Evolutionary conservation across 345 rosid genomes (phyloP).

Genomic region (Litchi chinensis): DNA sequence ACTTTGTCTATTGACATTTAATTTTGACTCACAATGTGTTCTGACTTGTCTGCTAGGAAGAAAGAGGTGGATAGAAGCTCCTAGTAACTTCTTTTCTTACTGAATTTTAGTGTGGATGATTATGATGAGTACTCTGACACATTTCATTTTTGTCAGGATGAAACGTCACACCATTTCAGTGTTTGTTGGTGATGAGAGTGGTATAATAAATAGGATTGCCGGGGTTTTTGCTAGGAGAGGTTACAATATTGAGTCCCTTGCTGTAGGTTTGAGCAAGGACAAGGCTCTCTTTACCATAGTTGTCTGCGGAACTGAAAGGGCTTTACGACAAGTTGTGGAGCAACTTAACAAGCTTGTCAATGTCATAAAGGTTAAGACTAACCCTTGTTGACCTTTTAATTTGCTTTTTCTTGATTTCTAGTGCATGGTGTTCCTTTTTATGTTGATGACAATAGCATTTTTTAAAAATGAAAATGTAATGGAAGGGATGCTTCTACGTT

Average conservation of each 20-base stretch:
- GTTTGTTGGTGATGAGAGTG: slow-evolving; percentile 97
- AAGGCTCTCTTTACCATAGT: slow-evolving; percentile 93
- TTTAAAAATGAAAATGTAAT: not conserved
- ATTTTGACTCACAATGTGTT: not conserved
- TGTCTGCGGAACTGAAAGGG: slow-evolving; percentile 82
- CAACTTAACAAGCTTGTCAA: slow-evolving; percentile 97
- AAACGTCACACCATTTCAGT: slow-evolving; percentile 86
- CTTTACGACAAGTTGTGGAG: slow-evolving; percentile 81
- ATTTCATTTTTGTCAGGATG: slow-evolving; percentile 44
- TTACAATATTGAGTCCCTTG: slow-evolving; percentile 95
- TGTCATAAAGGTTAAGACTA: slow-evolving; percentile 70
- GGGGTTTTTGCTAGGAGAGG: slow-evolving; percentile 98
- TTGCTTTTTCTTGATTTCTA: not conserved
- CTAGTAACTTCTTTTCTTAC: not conserved
- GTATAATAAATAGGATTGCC: slow-evolving; percentile 95
- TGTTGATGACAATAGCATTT: not conserved
- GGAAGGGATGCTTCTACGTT: not conserved
- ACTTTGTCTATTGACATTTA: not conserved
- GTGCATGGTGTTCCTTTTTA: not conserved
- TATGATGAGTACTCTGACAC: not conserved
- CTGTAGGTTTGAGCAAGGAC: slow-evolving; percentile 91
- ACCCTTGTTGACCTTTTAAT: not conserved
- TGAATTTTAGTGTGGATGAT: not conserved
- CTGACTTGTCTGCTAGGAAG: not conserved
- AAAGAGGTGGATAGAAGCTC: not conserved